Evolutionary conservation across 257 asterid species (phyloP).

Genomic region (Salvia hispanica): DNA sequence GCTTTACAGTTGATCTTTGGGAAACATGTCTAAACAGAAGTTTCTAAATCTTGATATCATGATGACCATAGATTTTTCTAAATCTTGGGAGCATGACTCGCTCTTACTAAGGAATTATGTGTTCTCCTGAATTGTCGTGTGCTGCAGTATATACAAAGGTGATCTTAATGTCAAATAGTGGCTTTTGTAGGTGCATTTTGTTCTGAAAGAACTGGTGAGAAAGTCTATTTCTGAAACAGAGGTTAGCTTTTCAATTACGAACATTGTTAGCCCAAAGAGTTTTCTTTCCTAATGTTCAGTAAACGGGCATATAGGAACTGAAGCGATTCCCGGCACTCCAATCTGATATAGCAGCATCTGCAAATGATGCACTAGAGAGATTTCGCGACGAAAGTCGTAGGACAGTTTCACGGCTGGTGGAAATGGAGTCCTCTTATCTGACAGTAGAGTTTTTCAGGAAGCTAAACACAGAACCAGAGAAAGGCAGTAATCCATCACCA

Average conservation of each 20-base stretch:
- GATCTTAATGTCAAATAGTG: slow-evolving; percentile 4
- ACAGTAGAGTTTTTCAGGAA: slow-evolving; percentile 94
- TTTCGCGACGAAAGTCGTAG: slow-evolving; percentile 95
- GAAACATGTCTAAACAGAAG: neutral
- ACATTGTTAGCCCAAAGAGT: slow-evolving; percentile 12
- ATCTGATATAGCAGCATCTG: slow-evolving; percentile 87
- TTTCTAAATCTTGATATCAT: neutral
- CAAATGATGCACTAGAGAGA: slow-evolving; percentile 90
- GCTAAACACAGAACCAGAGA: slow-evolving; percentile 86
- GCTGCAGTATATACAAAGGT: slow-evolving; percentile 17
- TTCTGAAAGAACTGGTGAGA: slow-evolving; percentile 92
- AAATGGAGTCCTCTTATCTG: slow-evolving; percentile 94
- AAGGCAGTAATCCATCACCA: slow-evolving; percentile 35
- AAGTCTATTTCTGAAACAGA: slow-evolving; percentile 83
- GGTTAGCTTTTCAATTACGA: slow-evolving; percentile 42
- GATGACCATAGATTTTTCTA: neutral
- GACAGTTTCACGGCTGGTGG: slow-evolving; percentile 83
- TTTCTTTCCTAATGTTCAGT: slow-evolving; percentile 16
- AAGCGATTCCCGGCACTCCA: slow-evolving; percentile 92
- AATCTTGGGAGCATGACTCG: slow-evolving; percentile 2
- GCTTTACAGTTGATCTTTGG: neutral
- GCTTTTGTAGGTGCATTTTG: slow-evolving; percentile 69
- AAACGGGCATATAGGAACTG: slow-evolving; percentile 60
- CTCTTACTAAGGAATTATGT: neutral
- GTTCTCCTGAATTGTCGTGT: neutral